These are phyloP conservation scores for Bipolaris sorokiniana DNA, from an alignment of 2,329 filamentous ascomycete species.

Conservation along the genomic window DNA sequence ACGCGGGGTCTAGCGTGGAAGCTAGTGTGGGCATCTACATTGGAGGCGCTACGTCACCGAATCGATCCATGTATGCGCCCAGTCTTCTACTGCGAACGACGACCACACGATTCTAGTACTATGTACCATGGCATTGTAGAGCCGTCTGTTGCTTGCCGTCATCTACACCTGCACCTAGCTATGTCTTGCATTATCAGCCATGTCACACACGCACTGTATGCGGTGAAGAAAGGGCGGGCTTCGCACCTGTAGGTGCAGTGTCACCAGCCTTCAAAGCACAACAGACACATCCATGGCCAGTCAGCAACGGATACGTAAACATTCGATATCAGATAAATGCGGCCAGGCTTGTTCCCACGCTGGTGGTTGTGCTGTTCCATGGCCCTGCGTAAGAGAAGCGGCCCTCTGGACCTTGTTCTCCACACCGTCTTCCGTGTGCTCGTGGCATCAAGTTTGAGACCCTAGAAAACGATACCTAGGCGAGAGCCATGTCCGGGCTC, in stretches of 20 bases:
- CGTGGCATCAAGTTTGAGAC: background rate
- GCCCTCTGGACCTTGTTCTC: background rate
- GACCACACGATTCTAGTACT: background rate
- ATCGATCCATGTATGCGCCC: background rate
- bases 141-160: background rate
- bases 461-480: background rate
- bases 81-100: background rate
- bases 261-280: background rate
- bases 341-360: conserved; percentile 2
- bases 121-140: background rate
- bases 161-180: background rate
- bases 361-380: conserved; percentile 2
- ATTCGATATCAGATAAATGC: background rate
- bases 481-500: background rate
- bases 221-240: background rate
- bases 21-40: background rate
- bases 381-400: background rate
- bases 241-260: background rate
- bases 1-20: background rate
- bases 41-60: background rate
- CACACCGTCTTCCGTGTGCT: background rate
- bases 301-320: conserved; percentile 1
- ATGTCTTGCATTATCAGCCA: background rate
- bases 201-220: background rate
- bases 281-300: background rate